Conservation (phyloP, 1,284 basidiomycete species). For the Puccinia novopanici region DNA sequence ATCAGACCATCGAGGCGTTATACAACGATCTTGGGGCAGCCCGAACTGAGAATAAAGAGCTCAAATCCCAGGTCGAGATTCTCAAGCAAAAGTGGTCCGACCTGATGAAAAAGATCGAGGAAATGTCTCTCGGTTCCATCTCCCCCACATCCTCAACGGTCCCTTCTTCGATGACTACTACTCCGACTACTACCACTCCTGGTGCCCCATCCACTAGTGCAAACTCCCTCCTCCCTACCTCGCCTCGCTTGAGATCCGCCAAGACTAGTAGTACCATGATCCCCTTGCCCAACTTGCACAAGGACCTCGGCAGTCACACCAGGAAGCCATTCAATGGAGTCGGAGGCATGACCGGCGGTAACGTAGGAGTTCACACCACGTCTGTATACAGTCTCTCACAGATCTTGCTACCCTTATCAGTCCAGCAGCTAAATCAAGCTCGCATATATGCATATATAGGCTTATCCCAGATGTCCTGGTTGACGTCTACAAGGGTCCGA, state of each 20-base stretch:
- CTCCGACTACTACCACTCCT: not conserved
- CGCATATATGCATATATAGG: not conserved
- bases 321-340: conserved; percentile 44
- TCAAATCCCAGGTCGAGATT: conserved; percentile 62
- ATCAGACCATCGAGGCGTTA: conserved; percentile 83
- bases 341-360: conserved; percentile 39
- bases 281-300: conserved; percentile 41
- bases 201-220: not conserved
- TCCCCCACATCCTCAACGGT: not conserved
- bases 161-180: not conserved
- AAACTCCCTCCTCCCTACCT: conserved; percentile 20
- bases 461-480: conserved; percentile 38
- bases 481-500: conserved; percentile 28
- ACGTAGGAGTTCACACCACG: conserved; percentile 46
- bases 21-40: conserved; percentile 78
- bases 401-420: not conserved
- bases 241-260: conserved; percentile 27
- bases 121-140: conserved; percentile 36
- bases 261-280: conserved; percentile 17
- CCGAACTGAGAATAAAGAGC: conserved; percentile 77
- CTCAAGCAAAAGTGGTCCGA: conserved; percentile 51
- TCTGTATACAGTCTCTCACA: not conserved
- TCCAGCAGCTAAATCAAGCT: not conserved
- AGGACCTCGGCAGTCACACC: conserved; percentile 41
- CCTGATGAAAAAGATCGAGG: conserved; percentile 46